phyloP scores from a whole-genome alignment of 345 rosid species.

The Trapa incisa region DNA sequence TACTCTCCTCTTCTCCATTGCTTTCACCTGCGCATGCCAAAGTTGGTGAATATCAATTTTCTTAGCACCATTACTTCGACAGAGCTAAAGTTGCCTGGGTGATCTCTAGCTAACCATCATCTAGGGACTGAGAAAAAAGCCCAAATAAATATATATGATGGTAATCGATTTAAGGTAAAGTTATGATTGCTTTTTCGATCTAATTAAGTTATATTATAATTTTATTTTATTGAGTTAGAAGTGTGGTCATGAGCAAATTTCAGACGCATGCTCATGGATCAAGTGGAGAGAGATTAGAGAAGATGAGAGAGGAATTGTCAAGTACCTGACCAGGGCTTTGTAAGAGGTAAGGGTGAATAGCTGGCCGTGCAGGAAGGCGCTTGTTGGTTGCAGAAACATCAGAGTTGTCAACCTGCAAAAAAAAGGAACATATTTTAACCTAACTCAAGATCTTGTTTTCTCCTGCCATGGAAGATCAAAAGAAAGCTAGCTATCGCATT shows the following conservation, averaged over 20 bases:
- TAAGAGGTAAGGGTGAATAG: conserved; percentile 17
- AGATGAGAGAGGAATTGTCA: too few relatives aligned
- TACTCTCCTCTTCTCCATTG: conserved; percentile 28
- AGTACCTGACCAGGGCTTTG: conserved; percentile 25
- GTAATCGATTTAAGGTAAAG: neutral
- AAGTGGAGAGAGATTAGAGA: too few relatives aligned
- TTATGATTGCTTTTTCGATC: too few relatives aligned
- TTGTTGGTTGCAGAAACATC: conserved; percentile 12
- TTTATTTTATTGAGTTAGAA: too few relatives aligned
- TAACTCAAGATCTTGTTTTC: neutral
- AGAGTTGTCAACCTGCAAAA: conserved; percentile 21
- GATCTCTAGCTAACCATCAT: neutral
- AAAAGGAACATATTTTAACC: neutral
- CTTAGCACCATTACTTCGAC: neutral
- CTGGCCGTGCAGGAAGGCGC: conserved; percentile 15
- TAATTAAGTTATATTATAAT: too few relatives aligned
- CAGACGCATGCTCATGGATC: too few relatives aligned
- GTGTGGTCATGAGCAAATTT: too few relatives aligned
- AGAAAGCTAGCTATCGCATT: too few relatives aligned
- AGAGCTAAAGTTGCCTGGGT: neutral
- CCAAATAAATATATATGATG: too few relatives aligned
- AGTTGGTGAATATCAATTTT: neutral
- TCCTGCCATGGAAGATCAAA: neutral
- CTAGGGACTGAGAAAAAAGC: too few relatives aligned
- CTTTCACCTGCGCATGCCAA: conserved; percentile 20